phyloP scores from a whole-genome alignment of 2,329 filamentous ascomycete species.

The Sporothrix mexicana region DNA sequence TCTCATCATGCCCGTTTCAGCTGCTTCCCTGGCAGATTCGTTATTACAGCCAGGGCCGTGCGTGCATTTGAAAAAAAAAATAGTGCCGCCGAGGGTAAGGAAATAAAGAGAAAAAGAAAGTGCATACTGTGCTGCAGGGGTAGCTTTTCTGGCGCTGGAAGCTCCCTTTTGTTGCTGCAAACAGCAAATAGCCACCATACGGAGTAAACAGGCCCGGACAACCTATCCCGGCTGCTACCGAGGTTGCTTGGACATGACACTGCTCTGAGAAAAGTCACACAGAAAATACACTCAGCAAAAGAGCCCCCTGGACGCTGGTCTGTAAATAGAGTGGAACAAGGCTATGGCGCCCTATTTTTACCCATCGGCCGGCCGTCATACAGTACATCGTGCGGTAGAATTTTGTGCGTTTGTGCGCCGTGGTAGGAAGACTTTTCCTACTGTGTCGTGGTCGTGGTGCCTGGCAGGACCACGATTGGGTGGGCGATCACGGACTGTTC shows the following conservation, averaged over 20 bases:
- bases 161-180: neutral
- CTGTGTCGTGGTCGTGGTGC: conserved; percentile 6
- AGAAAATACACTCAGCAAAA: neutral
- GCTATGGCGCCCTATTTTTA: conserved; percentile 23
- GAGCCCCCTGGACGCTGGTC: neutral
- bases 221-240: conserved; percentile 32
- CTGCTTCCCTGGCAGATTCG: neutral
- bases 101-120: neutral
- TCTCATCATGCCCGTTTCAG: conserved; percentile 27
- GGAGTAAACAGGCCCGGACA: neutral
- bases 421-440: conserved; percentile 18
- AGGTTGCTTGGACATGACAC: conserved; percentile 27
- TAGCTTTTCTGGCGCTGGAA: conserved; percentile 10
- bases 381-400: neutral
- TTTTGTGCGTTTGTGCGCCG: conserved; percentile 17
- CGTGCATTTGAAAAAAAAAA: neutral
- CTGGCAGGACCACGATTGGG: conserved; percentile 8
- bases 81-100: neutral
- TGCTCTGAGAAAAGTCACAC: neutral
- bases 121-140: conserved; percentile 14
- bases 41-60: neutral
- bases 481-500: neutral
- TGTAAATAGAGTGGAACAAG: conserved; percentile 24
- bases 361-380: neutral
- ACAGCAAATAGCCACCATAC: conserved; percentile 10